Base-by-base conservation (phyloP, 140 eudicot genomes). In the Flaveria floridana region DNA sequence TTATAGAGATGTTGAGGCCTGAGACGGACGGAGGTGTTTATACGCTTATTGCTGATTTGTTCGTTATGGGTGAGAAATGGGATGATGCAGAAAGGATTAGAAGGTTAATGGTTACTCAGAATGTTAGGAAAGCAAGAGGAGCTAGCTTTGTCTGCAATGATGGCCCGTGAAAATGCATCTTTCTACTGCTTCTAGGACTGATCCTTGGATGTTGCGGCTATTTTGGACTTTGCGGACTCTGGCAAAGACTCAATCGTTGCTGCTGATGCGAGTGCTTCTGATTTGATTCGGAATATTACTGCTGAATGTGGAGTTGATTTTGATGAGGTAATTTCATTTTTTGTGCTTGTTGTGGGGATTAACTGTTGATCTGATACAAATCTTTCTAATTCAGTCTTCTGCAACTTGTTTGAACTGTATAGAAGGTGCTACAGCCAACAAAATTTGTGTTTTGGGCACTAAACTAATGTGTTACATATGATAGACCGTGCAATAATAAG, bases 231-330 rank as follows among this genome's bases (percentile, higher is more conserved):
- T 74, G 96, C 86, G 46, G 99, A 94, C 70, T 85, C 97, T 16
- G 97, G 97, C 28, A 89, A 84, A 37, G 97, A 94, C 74, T 83
- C 91, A 88, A 90, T 94, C 48, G 78, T 94, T 56, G 96, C 96
- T 15, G 95, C 93, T 10, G 99, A 90, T 88, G 85, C 77, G 19
- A 80, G 77, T 74, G 86, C 96, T 12, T 94, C 99, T 23, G 97
- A 94, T 82, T 80, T 85, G 84, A 90, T 94, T 73, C 86, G 99
- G 30, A 89, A 85, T 56, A 83, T 93, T 65, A 97, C 95, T 1
- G 84, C 88, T 7, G 99, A 94, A 63, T 85, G 96, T 66, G 99
- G 97, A 55, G 96, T 87, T 76, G 97, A 90, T 80, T 90, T 94
- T 56, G 99, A 94, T 82, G 99, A 94, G 88, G 99, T 84, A 51